Conservation (phyloP, 2,329 filamentous ascomycete genomes). For the Neospermospora avenae region DNA sequence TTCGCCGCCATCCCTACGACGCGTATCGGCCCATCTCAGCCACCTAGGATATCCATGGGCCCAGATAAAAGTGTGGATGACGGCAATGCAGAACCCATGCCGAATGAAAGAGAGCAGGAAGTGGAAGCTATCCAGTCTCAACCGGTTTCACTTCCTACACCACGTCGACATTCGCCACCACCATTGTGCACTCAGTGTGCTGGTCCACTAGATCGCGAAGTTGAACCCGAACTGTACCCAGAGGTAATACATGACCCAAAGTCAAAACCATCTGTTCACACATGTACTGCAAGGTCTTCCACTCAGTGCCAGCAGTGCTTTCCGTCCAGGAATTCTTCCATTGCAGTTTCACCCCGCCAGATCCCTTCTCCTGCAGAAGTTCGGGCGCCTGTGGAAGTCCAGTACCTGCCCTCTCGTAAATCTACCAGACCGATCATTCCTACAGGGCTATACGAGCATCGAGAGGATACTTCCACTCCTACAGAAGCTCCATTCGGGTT, state of each 20-base stretch:
- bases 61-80: constrained; percentile 8
- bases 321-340: constrained; percentile 3
- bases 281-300: constrained; percentile 15
- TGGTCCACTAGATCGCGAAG: background rate
- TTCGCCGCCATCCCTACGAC: background rate
- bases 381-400: background rate
- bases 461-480: background rate
- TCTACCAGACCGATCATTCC: constrained; percentile 10
- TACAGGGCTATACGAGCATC: background rate
- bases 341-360: constrained; percentile 3
- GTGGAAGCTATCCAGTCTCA: background rate
- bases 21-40: background rate
- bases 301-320: constrained; percentile 18
- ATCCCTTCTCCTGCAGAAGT: background rate
- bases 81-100: background rate
- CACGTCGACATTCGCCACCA: background rate
- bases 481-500: background rate
- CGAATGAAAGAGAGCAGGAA: background rate
- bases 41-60: background rate
- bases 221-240: background rate
- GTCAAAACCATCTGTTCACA: background rate
- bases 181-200: constrained; percentile 2
- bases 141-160: background rate
- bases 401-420: background rate
- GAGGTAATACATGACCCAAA: background rate